phyloP scores from a whole-genome alignment of 2,329 filamentous ascomycete species.

The Pochonia chlamydosporia region DNA sequence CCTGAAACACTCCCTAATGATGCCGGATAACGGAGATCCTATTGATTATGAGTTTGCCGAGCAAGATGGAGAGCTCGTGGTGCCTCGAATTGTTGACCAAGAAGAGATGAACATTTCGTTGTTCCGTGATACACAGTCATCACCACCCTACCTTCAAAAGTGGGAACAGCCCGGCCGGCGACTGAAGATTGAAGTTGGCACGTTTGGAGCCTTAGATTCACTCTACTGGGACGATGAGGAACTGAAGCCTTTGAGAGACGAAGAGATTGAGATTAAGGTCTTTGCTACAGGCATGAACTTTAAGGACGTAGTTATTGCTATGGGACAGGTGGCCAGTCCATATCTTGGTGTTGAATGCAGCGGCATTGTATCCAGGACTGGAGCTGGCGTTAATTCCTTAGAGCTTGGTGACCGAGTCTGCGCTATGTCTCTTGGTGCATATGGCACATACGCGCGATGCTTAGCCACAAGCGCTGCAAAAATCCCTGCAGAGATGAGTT shows the following conservation, averaged over 20 bases:
- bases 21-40: constrained; percentile 12
- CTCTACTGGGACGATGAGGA: constrained; percentile 32
- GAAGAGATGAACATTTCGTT: constrained; percentile 20
- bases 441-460: constrained; percentile 21
- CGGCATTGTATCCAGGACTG: constrained; percentile 16
- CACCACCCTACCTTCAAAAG: constrained; percentile 22
- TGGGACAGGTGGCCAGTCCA: constrained; percentile 15
- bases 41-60: constrained; percentile 25
- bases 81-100: constrained; percentile 21
- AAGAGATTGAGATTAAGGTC: constrained; percentile 37
- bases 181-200: constrained; percentile 33
- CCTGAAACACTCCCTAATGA: constrained; percentile 14
- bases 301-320: constrained; percentile 19
- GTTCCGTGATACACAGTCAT: constrained; percentile 19
- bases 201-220: constrained; percentile 31
- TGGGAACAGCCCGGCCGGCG: constrained; percentile 32
- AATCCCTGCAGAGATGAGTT: constrained; percentile 10
- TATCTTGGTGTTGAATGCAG: constrained; percentile 18
- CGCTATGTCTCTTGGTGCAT: constrained; percentile 19
- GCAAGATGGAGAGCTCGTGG: constrained; percentile 19
- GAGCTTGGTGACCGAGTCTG: constrained; percentile 16
- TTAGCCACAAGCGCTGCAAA: constrained; percentile 6
- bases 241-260: constrained; percentile 20
- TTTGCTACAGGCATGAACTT: constrained; percentile 40
- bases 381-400: constrained; percentile 8